These are phyloP conservation scores for Knoxdaviesia capensis DNA, from an alignment of 2,329 filamentous ascomycete species.

Conservation along the genomic window DNA sequence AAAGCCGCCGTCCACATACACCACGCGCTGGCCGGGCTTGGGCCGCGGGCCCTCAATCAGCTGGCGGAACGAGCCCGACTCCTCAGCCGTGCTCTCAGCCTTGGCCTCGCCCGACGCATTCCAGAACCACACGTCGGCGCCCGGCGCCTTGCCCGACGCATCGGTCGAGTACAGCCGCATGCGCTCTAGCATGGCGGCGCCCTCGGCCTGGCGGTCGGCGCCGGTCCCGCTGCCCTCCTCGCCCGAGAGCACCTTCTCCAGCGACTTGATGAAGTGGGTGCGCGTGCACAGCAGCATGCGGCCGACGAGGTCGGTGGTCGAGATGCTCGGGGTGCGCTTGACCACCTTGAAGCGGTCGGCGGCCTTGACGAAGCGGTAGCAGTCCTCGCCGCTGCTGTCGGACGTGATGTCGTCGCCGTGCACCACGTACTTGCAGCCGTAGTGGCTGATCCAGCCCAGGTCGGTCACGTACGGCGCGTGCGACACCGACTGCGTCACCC, in stretches of 20 bases:
- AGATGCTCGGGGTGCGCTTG: constrained; percentile 88
- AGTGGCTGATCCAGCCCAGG: constrained; percentile 84
- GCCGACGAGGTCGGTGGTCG: constrained; percentile 92
- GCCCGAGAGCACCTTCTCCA: constrained; percentile 48
- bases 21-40: constrained; percentile 58
- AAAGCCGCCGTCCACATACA: constrained; percentile 94
- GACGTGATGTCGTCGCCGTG: constrained; percentile 96
- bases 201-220: constrained; percentile 44
- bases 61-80: constrained; percentile 43
- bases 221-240: constrained; percentile 50
- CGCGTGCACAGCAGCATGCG: constrained; percentile 94
- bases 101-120: constrained; percentile 29
- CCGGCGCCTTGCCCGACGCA: constrained; percentile 56
- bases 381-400: constrained; percentile 82
- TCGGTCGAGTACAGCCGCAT: constrained; percentile 79
- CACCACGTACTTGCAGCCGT: constrained; percentile 87
- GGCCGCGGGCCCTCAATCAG: constrained; percentile 54
- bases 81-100: constrained; percentile 22
- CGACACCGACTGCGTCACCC: constrained; percentile 70
- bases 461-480: constrained; percentile 88
- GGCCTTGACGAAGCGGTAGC: constrained; percentile 92
- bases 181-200: constrained; percentile 51
- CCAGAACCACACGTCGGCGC: constrained; percentile 78
- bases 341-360: constrained; percentile 91
- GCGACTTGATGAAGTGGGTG: constrained; percentile 74